Percentiles rank a stretch among this genome's conserved stretches.
These are phyloP conservation scores for Rhexocercosporidium sp. DNA, from an alignment of 2,329 filamentous ascomycete genomes.

Conservation along the genomic window DNA sequence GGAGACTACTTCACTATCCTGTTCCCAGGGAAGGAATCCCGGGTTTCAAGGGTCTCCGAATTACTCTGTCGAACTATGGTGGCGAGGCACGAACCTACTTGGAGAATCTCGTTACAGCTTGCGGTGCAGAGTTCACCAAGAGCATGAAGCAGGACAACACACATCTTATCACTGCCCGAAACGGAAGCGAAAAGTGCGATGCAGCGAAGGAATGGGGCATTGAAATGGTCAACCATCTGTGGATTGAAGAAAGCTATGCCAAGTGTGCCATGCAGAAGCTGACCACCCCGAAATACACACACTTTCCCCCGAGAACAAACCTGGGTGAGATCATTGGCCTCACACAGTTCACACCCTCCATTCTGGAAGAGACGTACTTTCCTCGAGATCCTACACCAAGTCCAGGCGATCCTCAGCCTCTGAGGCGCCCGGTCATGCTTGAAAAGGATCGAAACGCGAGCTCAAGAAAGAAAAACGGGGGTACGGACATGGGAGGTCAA, in stretches of 20 bases:
- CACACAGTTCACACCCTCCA: constrained; percentile 73
- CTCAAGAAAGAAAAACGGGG: constrained; percentile 20
- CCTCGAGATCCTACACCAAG: constrained; percentile 47
- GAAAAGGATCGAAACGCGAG: constrained; percentile 47
- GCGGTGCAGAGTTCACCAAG: constrained; percentile 89
- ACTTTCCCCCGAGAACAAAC: constrained; percentile 89
- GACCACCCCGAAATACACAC: constrained; percentile 76
- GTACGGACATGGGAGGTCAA: constrained; percentile 18
- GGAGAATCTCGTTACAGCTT: constrained; percentile 85
- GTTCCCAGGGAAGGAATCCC: constrained; percentile 77
- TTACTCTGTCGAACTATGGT: constrained; percentile 95
- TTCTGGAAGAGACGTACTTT: constrained; percentile 70
- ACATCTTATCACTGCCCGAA: constrained; percentile 90
- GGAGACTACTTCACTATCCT: constrained; percentile 88
- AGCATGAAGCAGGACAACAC: constrained; percentile 96
- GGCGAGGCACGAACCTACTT: constrained; percentile 93
- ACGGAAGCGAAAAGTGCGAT: constrained; percentile 88
- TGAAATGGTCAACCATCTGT: constrained; percentile 89
- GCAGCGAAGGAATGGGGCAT: constrained; percentile 94
- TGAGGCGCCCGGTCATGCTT: constrained; percentile 51
- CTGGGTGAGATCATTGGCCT: constrained; percentile 92
- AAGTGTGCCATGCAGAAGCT: constrained; percentile 79
- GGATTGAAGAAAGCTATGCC: constrained; percentile 97
- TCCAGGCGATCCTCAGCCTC: constrained; percentile 52
- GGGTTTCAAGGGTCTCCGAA: constrained; percentile 76